Evolutionary conservation across 2,329 filamentous ascomycete genomes (phyloP), one percentile per base, ranked within the genome.

Genomic region (Achaetomium macrosporum): DNA sequence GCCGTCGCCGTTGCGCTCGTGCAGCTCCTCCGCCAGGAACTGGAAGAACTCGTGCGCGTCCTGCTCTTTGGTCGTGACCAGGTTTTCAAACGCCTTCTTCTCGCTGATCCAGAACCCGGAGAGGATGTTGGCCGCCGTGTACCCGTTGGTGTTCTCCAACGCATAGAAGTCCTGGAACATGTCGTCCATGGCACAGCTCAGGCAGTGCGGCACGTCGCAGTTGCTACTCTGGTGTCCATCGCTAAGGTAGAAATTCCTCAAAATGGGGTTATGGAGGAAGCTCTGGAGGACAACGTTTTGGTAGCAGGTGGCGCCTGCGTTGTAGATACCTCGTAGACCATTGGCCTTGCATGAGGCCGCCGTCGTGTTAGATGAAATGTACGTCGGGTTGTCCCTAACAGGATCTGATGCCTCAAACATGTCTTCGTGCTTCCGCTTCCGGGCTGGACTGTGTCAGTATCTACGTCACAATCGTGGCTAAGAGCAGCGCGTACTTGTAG

Each of bases 21-120:
- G 92, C 15, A 99, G 77, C 63, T 93, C 88, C 71, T 96, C 92
- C 35, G 95, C 86, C 33, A 97, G 80, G 65, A 95, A 96, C 66
- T 96, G 90, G 69, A 96, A 95, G 71, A 95, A 97, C 68, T 97
- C 92, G 66, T 97, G 92, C 0, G 92, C 92, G 66, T 97, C 92
- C 72, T 97, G 92, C 70, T 97, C 92, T 64, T 91, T 89, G 63
- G 95, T 95, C 11, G 91, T 93, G 1, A 92, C 89, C 19, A 91
- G 76, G 56, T 87, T 84, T 70, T 88, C 81, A 56, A 85, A 85
- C 0, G 81, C 79, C 67, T 79, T 82, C 72, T 80, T 84, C 68
- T 89, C 87, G 5, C 87, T 89, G 61, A 91, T 88, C 90, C 91
- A 96, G 65, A 91, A 91, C 11, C 87, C 89, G 53, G 90, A 84